Percentiles rank a stretch among this genome's conserved stretches.
Conservation (phyloP, 805 yeast genomes). For the Kodamaea leandrae region DNA sequence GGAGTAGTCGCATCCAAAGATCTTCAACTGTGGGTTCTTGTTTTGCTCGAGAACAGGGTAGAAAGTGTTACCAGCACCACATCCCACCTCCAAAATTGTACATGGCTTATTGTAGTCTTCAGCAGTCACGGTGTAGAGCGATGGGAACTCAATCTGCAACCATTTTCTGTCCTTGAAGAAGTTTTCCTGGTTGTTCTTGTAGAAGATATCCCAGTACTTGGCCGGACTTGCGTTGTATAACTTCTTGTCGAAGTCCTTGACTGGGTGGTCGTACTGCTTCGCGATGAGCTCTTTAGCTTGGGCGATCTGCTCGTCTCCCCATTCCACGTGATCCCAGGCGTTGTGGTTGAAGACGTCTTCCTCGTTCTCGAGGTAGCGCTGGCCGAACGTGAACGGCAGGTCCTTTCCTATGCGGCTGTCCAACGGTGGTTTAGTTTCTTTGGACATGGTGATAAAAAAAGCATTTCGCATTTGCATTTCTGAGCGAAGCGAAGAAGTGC, state of each 20-base stretch:
- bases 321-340: constrained; percentile 97
- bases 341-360: constrained; percentile 88
- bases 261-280: constrained; percentile 78
- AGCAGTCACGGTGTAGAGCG: constrained; percentile 68
- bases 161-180: constrained; percentile 96
- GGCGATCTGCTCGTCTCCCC: constrained; percentile 86
- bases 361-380: constrained; percentile 66
- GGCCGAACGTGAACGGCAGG: constrained; percentile 89
- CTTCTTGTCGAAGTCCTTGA: constrained; percentile 79
- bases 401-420: constrained; percentile 76
- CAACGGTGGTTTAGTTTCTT: constrained; percentile 43
- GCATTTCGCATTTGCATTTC: not conserved
- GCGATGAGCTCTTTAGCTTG: constrained; percentile 74
- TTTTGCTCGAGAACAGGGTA: constrained; percentile 85
- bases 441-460: constrained; percentile 2
- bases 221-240: constrained; percentile 84
- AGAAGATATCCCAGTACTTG: constrained; percentile 92
- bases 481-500: too few species aligned
- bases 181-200: constrained; percentile 85
- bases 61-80: constrained; percentile 98
- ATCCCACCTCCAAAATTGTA: constrained; percentile 86
- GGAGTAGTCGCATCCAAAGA: constrained; percentile 88
- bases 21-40: constrained; percentile 67
- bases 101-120: constrained; percentile 66
- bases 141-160: constrained; percentile 93